Evolutionary conservation across 805 yeast genomes (phyloP), one percentile per base, ranked within the genome.

Genomic region (Starmerella stellata): DNA sequence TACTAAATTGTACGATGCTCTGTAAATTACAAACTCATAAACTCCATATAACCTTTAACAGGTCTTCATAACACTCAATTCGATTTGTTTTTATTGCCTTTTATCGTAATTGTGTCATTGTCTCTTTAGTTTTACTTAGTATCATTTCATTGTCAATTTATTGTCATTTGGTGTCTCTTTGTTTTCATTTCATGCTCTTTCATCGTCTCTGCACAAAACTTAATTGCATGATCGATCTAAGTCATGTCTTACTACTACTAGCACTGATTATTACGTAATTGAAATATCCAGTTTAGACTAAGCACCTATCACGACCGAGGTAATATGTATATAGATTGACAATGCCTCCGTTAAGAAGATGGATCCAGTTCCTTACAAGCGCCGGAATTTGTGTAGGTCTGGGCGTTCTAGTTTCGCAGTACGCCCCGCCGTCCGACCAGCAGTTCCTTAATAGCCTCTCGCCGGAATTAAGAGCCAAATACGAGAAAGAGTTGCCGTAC

Each of bases 361-460:
- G 54, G 54, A 32, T 44, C 20, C 52, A 48, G 38, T 50, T 50
- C 34, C 37, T 48, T 19, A 18, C 44, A 15, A 83, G 92, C 8
- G 70, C 70, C n/a, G 68, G 72, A 16, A 71, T 82, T 16, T 16
- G 38, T 23, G 62, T 80, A 2, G 80, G 76, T 4, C 50, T 72
- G 0, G 96, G 95, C n/a, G 70, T 74, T 0, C 47, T 79, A 4
- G 61, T 78, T 15, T 76, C 60, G 60, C 77, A 74, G 45, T 78
- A 71, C 56, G 72, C 85, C 0, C 75, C 82, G 0, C 96, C 96
- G 2, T 70, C 85, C 2, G 93, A 80, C 47, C 93, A 82, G 49
- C 70, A 85, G 52, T 57, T 85, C 23, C 66, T 83, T 30, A 71
- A 74, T 1, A 58, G 67, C 37, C 65, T 83, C 46, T 78, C 93